phyloP scores from a whole-genome alignment of 768 basidiomycete genomes.

The Pholiota conissans region DNA sequence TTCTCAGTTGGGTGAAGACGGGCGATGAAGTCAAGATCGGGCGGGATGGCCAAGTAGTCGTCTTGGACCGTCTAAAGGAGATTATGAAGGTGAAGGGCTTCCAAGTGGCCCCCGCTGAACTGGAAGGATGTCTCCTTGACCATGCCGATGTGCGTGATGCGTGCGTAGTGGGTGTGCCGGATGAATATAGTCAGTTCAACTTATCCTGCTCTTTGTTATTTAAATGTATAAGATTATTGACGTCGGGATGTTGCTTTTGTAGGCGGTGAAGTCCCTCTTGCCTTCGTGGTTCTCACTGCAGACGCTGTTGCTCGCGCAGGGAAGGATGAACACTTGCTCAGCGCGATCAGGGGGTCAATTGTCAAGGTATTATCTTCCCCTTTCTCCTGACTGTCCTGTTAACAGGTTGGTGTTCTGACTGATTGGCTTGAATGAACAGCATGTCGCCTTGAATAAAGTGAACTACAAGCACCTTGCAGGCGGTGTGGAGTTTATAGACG shows the following conservation, averaged over 20 bases:
- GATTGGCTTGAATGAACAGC: conserved; percentile 29
- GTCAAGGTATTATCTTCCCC: conserved; percentile 34
- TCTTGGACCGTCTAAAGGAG: conserved; percentile 66
- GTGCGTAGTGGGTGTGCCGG: conserved; percentile 65
- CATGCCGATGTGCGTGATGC: conserved; percentile 60
- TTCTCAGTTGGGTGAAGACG: conserved; percentile 61
- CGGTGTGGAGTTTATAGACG: conserved; percentile 54
- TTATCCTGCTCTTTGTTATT: neutral
- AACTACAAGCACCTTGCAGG: conserved; percentile 60
- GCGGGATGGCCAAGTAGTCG: conserved; percentile 54
- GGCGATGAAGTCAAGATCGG: conserved; percentile 65
- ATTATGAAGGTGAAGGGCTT: conserved; percentile 63
- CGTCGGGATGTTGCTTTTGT: neutral
- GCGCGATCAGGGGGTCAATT: conserved; percentile 45
- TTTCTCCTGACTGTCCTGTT: too few relatives aligned
- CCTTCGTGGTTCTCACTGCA: conserved; percentile 56
- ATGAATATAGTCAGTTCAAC: conserved; percentile 54
- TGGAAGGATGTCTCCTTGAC: conserved; percentile 64
- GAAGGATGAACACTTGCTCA: conserved; percentile 25
- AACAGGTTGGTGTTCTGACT: neutral
- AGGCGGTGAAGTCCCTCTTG: conserved; percentile 70
- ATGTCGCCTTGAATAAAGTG: conserved; percentile 54
- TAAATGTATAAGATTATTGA: too few relatives aligned
- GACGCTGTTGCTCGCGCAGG: conserved; percentile 37
- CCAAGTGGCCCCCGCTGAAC: conserved; percentile 74